Conservation (phyloP, 257 asterid genomes). For the Solanum medicagineum region DNA sequence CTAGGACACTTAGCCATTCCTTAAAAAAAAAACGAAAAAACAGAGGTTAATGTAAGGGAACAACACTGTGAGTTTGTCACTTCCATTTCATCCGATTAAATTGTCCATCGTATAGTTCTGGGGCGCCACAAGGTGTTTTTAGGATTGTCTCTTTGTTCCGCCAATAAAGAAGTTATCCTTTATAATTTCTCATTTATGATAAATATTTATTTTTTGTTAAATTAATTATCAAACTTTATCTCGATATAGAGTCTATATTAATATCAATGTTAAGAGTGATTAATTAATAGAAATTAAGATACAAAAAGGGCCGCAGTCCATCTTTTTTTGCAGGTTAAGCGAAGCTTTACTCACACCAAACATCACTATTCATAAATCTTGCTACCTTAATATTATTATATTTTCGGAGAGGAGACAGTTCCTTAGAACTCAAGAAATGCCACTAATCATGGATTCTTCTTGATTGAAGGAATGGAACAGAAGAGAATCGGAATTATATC, state of each 20-base stretch:
- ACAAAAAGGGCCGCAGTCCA: not conserved
- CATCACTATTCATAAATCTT: not conserved
- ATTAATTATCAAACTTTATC: not conserved
- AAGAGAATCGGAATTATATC: too few species aligned
- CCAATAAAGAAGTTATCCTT: not conserved
- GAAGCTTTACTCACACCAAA: not conserved
- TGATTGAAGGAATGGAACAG: too few species aligned
- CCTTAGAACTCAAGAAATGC: not conserved
- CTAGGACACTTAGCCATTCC: not conserved
- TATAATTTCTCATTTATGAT: not conserved
- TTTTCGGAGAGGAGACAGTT: not conserved
- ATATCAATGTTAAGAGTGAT: not conserved
- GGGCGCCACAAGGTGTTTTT: not conserved
- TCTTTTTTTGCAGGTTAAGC: not conserved
- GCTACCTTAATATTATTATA: not conserved
- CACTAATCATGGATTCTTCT: not conserved
- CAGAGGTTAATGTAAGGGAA: not conserved
- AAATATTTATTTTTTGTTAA: not conserved
- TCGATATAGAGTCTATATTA: not conserved
- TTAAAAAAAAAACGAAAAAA: too few species aligned
- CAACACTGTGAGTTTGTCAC: not conserved
- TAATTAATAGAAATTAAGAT: not conserved
- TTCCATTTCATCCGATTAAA: not conserved
- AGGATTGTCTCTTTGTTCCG: not conserved
- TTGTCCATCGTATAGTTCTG: not conserved